Evolutionary conservation across 1,139 yeast species (phyloP), one percentile per base, ranked within the genome.

Genomic region (Nakaseomyces glabratus): DNA sequence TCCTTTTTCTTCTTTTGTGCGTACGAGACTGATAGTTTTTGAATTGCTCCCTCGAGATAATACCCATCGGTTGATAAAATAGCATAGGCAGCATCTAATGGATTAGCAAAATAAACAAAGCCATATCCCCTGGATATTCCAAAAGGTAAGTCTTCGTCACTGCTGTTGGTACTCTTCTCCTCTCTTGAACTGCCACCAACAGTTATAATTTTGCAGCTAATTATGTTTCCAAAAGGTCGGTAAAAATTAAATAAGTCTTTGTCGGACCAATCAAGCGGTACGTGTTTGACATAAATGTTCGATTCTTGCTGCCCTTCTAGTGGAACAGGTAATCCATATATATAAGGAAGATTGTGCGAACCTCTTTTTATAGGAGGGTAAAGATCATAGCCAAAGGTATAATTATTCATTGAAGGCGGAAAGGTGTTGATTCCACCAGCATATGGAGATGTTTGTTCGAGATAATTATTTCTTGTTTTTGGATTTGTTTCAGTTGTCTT

Each of bases 91-190:
- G 74, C 74, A 46, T 66, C 69, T 7, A 62, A 43, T 7, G 70
- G 64, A 23, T 63, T 60, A 35, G 60, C 60, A 47, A 63, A 70
- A 38, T 72, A 68, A 10, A 70, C 73, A 49, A 70, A 69, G 1
- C 74, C 76, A 46, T 65, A 70, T 0, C 74, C 73, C 37, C 67
- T 61, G 0, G 71, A 61, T 0, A 46, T 22, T 1, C 65, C 65
- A 19, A 45, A 14, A 5, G 45, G 35, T n/a, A 36, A 33, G 20
- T 40, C 45, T 12, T 28, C 36, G 21, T 38, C 39, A 18, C 16
- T 31, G n/a, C n/a, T n/a, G 15, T 34, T 28, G 7, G 34, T 20
- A 10, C 25, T 13, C 12, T 20, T 28, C n/a, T 24, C 19, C 13
- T 34, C 31, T n/a, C 37, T 48, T 11, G 36, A 47, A 16, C 54